phyloP scores from a whole-genome alignment of 345 rosid genomes.

The Salix exigua region DNA sequence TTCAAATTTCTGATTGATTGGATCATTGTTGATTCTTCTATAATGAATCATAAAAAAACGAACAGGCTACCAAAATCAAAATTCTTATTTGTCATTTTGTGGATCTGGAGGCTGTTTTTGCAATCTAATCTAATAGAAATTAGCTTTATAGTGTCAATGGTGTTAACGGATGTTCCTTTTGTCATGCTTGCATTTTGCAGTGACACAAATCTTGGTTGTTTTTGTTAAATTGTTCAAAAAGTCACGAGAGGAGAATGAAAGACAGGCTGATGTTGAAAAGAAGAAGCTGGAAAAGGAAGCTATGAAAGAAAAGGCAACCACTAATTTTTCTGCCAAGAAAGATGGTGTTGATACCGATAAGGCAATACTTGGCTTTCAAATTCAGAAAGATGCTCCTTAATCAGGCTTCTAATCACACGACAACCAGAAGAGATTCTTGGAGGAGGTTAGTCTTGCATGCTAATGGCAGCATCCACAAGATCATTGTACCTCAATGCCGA shows the following conservation, averaged over 20 bases:
- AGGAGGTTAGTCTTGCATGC: background rate
- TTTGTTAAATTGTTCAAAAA: slow-evolving; percentile 82
- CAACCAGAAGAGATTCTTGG: background rate
- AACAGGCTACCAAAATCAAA: too few relatives aligned
- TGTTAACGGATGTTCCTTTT: background rate
- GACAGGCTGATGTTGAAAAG: slow-evolving; percentile 78
- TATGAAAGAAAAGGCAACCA: slow-evolving; percentile 54
- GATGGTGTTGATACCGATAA: slow-evolving; percentile 40
- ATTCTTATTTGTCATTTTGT: background rate
- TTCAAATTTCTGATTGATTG: background rate
- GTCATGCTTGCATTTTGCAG: slow-evolving; percentile 43
- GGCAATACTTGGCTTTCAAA: slow-evolving; percentile 25
- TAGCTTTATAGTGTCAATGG: background rate
- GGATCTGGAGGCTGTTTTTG: background rate
- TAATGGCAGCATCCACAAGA: background rate
- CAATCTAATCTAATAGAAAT: background rate
- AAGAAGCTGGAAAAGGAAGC: slow-evolving; percentile 91
- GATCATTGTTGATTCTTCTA: background rate
- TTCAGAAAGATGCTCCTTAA: slow-evolving; percentile 28
- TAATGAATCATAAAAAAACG: background rate
- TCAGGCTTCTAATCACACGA: too few relatives aligned
- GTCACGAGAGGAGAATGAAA: slow-evolving; percentile 78
- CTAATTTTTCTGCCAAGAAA: slow-evolving; percentile 43
- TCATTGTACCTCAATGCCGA: background rate
- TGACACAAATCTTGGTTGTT: slow-evolving; percentile 73